phyloP scores from a whole-genome alignment of 805 yeast species.

The Candida andamanensis region DNA sequence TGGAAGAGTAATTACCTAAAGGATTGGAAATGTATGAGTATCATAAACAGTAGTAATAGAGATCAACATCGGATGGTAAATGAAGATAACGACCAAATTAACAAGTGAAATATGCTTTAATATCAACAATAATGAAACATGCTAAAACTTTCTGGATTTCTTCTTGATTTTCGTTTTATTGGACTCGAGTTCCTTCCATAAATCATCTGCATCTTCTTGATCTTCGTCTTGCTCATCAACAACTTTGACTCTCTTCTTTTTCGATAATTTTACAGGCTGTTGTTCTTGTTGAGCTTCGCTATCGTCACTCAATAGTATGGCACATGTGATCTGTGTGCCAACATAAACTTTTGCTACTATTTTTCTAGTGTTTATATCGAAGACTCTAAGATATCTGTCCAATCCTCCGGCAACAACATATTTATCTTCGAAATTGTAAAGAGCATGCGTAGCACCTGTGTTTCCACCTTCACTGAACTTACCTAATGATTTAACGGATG shows the following conservation, averaged over 20 bases:
- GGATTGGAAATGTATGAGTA: constrained; percentile 89
- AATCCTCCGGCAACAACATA: constrained; percentile 75
- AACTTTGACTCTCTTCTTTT: constrained; percentile 19
- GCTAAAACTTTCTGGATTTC: constrained; percentile 18
- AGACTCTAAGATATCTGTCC: constrained; percentile 82
- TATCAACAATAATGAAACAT: too few relatives aligned
- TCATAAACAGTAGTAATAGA: constrained; percentile 30
- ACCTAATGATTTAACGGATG: constrained; percentile 53
- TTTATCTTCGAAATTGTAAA: constrained; percentile 38
- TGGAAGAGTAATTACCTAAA: constrained; percentile 88
- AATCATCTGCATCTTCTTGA: constrained; percentile 36
- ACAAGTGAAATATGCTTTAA: too few relatives aligned
- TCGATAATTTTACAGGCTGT: constrained; percentile 15
- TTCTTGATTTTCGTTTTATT: constrained; percentile 14
- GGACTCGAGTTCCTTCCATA: constrained; percentile 35
- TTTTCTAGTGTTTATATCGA: constrained; percentile 54
- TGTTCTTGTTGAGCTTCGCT: constrained; percentile 34
- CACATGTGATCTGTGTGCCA: constrained; percentile 63
- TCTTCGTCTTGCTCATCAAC: constrained; percentile 25
- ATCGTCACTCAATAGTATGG: constrained; percentile 44
- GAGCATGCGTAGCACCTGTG: constrained; percentile 74
- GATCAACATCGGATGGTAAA: constrained; percentile 17
- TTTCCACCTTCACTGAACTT: constrained; percentile 48
- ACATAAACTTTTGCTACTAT: constrained; percentile 66
- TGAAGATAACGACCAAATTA: too few relatives aligned